A percentile compares a stretch with the other conserved stretches of the same genome.
These are phyloP conservation scores for Celoporthe dispersa DNA, from an alignment of 2,329 filamentous ascomycete genomes.

Conservation along the genomic window DNA sequence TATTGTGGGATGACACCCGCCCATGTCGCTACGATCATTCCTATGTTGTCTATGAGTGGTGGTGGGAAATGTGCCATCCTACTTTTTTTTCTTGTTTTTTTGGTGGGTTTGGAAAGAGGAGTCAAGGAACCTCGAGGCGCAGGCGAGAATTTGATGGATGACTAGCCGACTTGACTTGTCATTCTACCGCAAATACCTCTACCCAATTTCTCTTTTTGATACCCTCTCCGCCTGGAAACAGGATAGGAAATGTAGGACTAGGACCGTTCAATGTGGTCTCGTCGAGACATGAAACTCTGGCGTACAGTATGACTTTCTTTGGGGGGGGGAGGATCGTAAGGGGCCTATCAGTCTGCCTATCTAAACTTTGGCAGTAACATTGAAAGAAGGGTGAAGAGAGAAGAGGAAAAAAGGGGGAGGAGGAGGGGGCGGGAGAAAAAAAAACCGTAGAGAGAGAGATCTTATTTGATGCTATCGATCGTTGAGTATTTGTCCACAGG, in stretches of 20 bases:
- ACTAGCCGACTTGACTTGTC: background rate
- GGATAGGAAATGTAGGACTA: background rate
- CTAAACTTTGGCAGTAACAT: background rate
- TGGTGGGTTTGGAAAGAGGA: background rate
- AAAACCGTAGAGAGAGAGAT: background rate
- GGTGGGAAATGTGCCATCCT: conserved; percentile 1
- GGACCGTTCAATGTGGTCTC: background rate
- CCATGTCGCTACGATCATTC: conserved; percentile 22
- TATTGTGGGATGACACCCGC: conserved; percentile 7
- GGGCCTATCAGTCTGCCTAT: background rate
- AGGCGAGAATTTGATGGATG: background rate
- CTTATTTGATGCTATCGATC: no score
- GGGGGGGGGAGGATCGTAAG: background rate
- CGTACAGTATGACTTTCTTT: background rate
- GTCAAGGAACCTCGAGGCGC: conserved; percentile 3
- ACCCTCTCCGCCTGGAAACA: background rate
- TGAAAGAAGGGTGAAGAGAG: background rate
- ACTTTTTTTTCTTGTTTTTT: background rate
- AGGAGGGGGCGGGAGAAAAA: no score
- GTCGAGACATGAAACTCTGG: background rate
- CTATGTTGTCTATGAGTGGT: conserved; percentile 10
- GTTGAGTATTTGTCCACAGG: no score
- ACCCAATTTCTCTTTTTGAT: background rate
- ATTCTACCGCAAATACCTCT: conserved; percentile 1
- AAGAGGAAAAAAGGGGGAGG: no score